Conservation (phyloP, 2,329 filamentous ascomycete species). For the Penicillium freii region DNA sequence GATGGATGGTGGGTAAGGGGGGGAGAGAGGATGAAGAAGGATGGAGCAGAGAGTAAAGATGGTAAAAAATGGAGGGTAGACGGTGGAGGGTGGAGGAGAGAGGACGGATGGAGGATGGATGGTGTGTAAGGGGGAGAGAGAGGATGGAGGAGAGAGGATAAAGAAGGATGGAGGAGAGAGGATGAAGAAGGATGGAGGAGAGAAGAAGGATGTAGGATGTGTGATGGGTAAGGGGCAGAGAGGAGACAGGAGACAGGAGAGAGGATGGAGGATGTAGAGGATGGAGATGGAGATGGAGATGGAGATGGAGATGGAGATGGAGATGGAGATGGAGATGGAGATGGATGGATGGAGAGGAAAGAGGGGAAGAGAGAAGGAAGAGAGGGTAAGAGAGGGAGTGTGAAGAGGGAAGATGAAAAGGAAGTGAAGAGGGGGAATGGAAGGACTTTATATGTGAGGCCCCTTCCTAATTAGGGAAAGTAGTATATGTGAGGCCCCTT, state of each 20-base stretch:
- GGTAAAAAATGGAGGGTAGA: not conserved
- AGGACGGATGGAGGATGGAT: too few species aligned
- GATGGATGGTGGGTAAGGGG: not conserved
- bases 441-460: not conserved
- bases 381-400: not conserved
- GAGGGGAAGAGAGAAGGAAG: not conserved
- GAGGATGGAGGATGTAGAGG: not conserved
- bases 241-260: not conserved
- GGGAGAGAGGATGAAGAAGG: not conserved
- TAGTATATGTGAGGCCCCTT: not conserved
- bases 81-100: too few species aligned
- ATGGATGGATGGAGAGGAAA: not conserved
- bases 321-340: not conserved
- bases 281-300: not conserved
- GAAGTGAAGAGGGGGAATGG: not conserved
- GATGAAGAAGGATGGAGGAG: not conserved
- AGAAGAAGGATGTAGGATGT: too few species aligned
- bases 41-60: too few species aligned
- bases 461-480: not conserved
- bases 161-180: not conserved
- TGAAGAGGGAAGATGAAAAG: not conserved
- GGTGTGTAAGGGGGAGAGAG: too few species aligned
- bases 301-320: too few species aligned
- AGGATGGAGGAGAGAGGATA: not conserved
- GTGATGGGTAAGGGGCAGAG: too few species aligned